Percentiles rank a stretch among this genome's conserved stretches.
phyloP scores from a whole-genome alignment of 441 rosid species.

The Adansonia madagascariensis region DNA sequence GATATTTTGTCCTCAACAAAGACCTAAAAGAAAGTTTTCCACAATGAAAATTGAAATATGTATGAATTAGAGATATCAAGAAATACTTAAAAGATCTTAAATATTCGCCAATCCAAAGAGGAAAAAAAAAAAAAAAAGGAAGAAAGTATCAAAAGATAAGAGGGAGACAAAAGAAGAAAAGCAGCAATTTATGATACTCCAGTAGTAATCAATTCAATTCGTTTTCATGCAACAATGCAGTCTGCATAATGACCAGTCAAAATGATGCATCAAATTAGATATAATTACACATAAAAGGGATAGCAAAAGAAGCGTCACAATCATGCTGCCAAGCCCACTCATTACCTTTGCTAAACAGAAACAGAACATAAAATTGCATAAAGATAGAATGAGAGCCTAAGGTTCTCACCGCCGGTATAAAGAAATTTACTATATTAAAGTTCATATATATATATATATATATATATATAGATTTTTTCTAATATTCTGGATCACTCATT shows the following conservation, averaged over 20 bases:
- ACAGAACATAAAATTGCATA: background rate
- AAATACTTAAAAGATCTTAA: background rate
- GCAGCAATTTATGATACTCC: background rate
- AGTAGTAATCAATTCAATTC: constrained; percentile 5
- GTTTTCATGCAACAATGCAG: constrained; percentile 24
- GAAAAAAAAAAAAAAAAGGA: background rate
- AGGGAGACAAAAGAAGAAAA: constrained; percentile 15
- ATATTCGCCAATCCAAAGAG: background rate
- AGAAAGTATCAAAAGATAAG: background rate
- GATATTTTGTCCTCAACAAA: constrained; percentile 13
- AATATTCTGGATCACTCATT: constrained; percentile 21
- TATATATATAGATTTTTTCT: background rate
- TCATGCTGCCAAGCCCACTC: constrained; percentile 40
- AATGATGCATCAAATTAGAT: constrained; percentile 24
- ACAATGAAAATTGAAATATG: background rate
- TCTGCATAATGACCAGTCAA: constrained; percentile 31
- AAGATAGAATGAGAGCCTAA: constrained; percentile 7
- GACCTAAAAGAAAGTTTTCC: background rate
- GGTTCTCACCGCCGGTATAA: background rate
- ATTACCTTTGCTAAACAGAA: constrained; percentile 32
- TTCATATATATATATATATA: too few species aligned
- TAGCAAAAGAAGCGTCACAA: constrained; percentile 38
- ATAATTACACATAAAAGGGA: constrained; percentile 32
- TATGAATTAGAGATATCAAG: constrained; percentile 3
- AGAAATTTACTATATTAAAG: background rate